phyloP scores from a whole-genome alignment of 2,329 filamentous ascomycete genomes.

The Ophiostoma ips region DNA sequence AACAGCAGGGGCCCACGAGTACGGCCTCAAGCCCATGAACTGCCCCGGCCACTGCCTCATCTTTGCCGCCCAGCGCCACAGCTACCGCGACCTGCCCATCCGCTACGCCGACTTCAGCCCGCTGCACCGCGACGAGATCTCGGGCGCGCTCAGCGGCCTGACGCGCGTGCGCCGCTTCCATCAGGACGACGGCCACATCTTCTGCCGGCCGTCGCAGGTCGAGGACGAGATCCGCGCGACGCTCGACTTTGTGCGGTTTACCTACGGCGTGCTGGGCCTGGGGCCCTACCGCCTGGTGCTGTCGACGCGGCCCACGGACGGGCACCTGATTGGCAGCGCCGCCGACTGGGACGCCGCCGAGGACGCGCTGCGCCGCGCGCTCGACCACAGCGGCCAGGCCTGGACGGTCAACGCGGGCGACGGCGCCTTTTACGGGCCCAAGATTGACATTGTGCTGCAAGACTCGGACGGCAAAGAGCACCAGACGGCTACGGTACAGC shows the following conservation, averaged over 20 bases:
- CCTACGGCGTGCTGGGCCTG: conserved; percentile 56
- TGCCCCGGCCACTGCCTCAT: conserved; percentile 89
- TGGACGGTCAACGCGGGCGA: conserved; percentile 72
- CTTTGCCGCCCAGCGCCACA: conserved; percentile 69
- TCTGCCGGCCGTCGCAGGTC: conserved; percentile 67
- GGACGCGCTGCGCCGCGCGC: conserved; percentile 46
- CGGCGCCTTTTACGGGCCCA: conserved; percentile 82
- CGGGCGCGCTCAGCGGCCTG: conserved; percentile 77
- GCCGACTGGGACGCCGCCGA: conserved; percentile 58
- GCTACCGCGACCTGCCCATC: conserved; percentile 81
- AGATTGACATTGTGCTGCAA: conserved; percentile 73
- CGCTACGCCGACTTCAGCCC: conserved; percentile 93
- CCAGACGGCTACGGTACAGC: conserved; percentile 77
- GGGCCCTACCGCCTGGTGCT: conserved; percentile 62
- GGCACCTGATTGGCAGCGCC: conserved; percentile 57
- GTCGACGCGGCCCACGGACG: conserved; percentile 60
- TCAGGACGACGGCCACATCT: conserved; percentile 87
- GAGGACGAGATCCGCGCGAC: conserved; percentile 59
- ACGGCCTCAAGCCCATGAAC: conserved; percentile 89
- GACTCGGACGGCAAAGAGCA: conserved; percentile 77
- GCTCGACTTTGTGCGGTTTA: conserved; percentile 58
- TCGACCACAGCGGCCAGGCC: conserved; percentile 47
- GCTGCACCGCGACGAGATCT: conserved; percentile 88
- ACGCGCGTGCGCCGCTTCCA: conserved; percentile 89
- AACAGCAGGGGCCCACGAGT: conserved; percentile 35